Percentiles rank a stretch among this genome's conserved stretches.
Conservation (phyloP, 2,329 filamentous ascomycete species). For the Ciborinia camelliae region DNA sequence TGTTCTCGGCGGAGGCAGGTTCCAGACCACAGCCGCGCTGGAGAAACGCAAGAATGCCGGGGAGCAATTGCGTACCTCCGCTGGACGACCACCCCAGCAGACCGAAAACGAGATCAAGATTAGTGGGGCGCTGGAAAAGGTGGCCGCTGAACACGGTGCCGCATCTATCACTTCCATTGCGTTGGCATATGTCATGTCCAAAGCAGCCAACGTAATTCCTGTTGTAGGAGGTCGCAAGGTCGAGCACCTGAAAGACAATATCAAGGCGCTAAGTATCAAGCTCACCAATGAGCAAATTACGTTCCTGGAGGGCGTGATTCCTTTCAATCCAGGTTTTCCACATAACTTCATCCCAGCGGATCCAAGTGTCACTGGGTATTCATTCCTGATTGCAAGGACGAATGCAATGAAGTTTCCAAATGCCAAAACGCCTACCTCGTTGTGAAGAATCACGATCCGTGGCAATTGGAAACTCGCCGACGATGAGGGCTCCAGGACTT, state of each 20-base stretch:
- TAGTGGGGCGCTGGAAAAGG: slow-evolving; percentile 33
- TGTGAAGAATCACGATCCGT: no score
- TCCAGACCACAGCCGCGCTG: slow-evolving; percentile 46
- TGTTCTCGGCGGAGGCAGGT: slow-evolving; percentile 46
- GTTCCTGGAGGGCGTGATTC: slow-evolving; percentile 44
- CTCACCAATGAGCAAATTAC: slow-evolving; percentile 51
- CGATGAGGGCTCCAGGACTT: no score
- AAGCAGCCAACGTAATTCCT: slow-evolving; percentile 55
- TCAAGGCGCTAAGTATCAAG: slow-evolving; percentile 50
- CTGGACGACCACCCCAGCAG: no score
- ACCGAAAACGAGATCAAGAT: slow-evolving; percentile 43
- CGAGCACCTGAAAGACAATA: slow-evolving; percentile 54
- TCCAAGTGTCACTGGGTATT: no score
- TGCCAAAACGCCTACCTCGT: no score
- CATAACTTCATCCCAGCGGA: background rate
- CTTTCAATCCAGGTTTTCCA: background rate
- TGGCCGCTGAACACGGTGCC: no score
- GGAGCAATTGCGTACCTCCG: slow-evolving; percentile 2
- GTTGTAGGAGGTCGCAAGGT: slow-evolving; percentile 56
- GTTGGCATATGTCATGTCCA: slow-evolving; percentile 55
- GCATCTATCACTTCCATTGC: slow-evolving; percentile 50
- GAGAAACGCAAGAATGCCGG: slow-evolving; percentile 38
- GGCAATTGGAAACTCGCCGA: no score
- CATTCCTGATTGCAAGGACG: no score
- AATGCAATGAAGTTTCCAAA: no score